A percentile compares a stretch with the other conserved stretches of the same genome.
phyloP scores from a whole-genome alignment of 371 early-diverging fungal species.

The Mortierella polycephala region DNA sequence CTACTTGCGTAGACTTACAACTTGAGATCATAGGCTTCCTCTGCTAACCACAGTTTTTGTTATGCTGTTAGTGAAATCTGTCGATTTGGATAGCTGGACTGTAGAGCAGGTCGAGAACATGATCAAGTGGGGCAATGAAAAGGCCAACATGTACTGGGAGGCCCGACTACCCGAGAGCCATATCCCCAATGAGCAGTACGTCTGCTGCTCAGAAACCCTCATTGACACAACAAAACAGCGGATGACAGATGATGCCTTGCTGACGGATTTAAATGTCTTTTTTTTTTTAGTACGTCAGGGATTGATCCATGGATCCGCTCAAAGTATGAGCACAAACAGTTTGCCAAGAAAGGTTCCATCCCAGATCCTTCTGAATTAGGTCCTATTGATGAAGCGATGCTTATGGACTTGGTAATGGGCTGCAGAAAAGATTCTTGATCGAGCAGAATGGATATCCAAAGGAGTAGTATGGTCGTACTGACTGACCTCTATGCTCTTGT shows the following conservation, averaged over 20 bases:
- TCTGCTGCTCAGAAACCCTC: background rate
- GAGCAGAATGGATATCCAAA: too few relatives aligned
- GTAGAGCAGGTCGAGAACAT: slow-evolving; percentile 86
- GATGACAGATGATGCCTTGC: background rate
- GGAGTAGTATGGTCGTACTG: background rate
- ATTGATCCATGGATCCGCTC: slow-evolving; percentile 86
- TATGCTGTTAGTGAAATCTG: slow-evolving; percentile 73
- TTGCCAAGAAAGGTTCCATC: slow-evolving; percentile 75
- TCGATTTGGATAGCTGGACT: slow-evolving; percentile 91
- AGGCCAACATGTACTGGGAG: slow-evolving; percentile 82
- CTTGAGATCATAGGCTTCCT: too few relatives aligned
- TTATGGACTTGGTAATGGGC: slow-evolving; percentile 36
- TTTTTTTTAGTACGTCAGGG: slow-evolving; percentile 56
- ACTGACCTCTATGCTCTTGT: too few relatives aligned
- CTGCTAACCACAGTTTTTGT: too few relatives aligned
- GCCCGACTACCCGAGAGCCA: slow-evolving; percentile 61
- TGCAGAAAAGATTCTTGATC: too few relatives aligned
- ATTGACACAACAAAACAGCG: background rate
- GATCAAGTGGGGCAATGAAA: slow-evolving; percentile 87
- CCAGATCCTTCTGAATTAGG: slow-evolving; percentile 79
- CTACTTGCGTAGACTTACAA: too few relatives aligned
- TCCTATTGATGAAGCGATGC: slow-evolving; percentile 55
- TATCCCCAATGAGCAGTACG: slow-evolving; percentile 59
- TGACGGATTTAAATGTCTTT: slow-evolving; percentile 1
- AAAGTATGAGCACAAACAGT: slow-evolving; percentile 88